Evolutionary conservation across 2,329 filamentous ascomycete genomes (phyloP), one percentile per base, ranked within the genome.

Genomic region (Diaporthe ampelina): DNA sequence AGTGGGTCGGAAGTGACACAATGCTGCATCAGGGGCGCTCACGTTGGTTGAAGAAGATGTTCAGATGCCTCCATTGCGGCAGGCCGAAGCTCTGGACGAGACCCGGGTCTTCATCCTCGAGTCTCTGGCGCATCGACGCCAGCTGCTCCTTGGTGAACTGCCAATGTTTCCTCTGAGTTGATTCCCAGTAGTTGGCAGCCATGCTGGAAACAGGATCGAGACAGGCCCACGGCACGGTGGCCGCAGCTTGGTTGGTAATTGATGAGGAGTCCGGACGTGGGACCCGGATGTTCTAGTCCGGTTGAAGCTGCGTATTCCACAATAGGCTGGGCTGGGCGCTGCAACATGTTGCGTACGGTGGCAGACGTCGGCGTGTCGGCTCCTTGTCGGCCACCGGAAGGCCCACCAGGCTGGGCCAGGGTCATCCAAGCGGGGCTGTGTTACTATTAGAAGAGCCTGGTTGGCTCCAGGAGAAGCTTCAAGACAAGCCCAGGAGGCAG

Each of bases 131-230:
- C 82, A 94, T 91, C 70, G 93, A 88, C 19, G 91, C 90, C 70
- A 99, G 89, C 81, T 95, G 91, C 76, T 95, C 92, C 80, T 94
- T 93, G 61, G 94, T 93, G 84, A 97, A 98, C 73, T 94, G 93
- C 97, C 97, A 99, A 86, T 94, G 91, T 78, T 92, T 93, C 78
- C 93, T 91, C 85, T 99, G 97, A 35, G 95, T 97, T 72, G 97
- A 98, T 77, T 95, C 93, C 95, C 95, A 99, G 86, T 96, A 99
- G 84, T 96, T 98, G 81, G 95, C 94, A 45, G 96, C 94, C 96
- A 98, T 98, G 70, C 74, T 79, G 72, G 56, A 37, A 24, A 4
- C 78, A 37, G 32, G 77, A 76, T 10, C 73, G 73, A 3, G 77
- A 78, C 72, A 80, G 67, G 68, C 73, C 50, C 52, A 67, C 67